Evolutionary conservation across 2,329 filamentous ascomycete genomes (phyloP).

Genomic region (Cytospora piceicola): DNA sequence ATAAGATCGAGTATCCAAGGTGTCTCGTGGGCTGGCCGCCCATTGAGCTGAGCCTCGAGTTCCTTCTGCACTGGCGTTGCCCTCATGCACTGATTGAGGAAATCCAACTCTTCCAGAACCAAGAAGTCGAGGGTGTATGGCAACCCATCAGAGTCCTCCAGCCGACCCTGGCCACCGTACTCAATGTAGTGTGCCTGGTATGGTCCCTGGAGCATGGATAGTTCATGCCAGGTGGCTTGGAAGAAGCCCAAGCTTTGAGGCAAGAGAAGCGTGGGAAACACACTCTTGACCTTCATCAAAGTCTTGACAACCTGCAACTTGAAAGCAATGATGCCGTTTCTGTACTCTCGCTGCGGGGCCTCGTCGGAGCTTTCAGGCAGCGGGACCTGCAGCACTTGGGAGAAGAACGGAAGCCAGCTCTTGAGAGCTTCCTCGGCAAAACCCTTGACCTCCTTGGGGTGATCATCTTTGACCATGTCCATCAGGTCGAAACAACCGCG

Average conservation of each 20-base stretch:
- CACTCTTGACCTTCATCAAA: conserved; percentile 81
- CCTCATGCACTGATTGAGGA: conserved; percentile 87
- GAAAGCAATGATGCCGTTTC: conserved; percentile 81
- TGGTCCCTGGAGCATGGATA: conserved; percentile 70
- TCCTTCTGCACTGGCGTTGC: conserved; percentile 88
- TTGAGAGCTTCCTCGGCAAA: conserved; percentile 87
- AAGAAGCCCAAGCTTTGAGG: conserved; percentile 85
- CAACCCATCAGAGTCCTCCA: conserved; percentile 89
- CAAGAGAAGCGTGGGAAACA: conserved; percentile 81
- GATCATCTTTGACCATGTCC: conserved; percentile 95
- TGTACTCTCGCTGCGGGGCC: conserved; percentile 63
- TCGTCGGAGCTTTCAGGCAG: conserved; percentile 69
- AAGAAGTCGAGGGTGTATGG: conserved; percentile 94
- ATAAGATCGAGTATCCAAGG: conserved; percentile 88
- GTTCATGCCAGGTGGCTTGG: conserved; percentile 85
- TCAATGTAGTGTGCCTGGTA: conserved; percentile 87
- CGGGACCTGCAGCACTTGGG: conserved; percentile 73
- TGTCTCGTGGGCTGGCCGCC: conserved; percentile 63
- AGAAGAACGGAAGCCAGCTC: conserved; percentile 89
- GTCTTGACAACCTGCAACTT: conserved; percentile 96
- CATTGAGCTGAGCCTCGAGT: conserved; percentile 76
- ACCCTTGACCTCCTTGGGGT: conserved; percentile 80
- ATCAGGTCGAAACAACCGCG: conserved; percentile 90
- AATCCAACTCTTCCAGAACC: conserved; percentile 90
- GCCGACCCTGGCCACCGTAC: conserved; percentile 80